A percentile compares a stretch with the other conserved stretches of the same genome.
These are phyloP conservation scores for Candida frijolesensis DNA, from an alignment of 1,139 yeast species.

Conservation along the genomic window DNA sequence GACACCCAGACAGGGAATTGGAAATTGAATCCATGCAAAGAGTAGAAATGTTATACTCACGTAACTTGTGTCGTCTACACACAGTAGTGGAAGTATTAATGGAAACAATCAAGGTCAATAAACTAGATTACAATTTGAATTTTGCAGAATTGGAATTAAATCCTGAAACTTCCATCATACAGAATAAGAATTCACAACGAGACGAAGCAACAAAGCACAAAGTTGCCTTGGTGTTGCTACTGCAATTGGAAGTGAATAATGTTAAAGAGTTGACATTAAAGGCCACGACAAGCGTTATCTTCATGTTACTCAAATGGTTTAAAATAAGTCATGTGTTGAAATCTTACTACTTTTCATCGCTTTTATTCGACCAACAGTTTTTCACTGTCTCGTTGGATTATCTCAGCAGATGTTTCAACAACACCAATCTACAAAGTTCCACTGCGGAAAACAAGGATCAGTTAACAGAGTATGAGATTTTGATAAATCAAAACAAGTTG, in stretches of 20 bases:
- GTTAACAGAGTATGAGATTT: slow-evolving; percentile 40
- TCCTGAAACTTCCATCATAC: slow-evolving; percentile 33
- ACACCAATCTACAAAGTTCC: slow-evolving; percentile 32
- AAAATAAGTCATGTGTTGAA: slow-evolving; percentile 76
- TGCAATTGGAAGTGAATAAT: slow-evolving; percentile 56
- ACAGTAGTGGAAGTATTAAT: slow-evolving; percentile 65
- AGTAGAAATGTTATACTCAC: slow-evolving; percentile 62
- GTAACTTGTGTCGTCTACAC: slow-evolving; percentile 55
- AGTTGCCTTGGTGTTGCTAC: slow-evolving; percentile 31
- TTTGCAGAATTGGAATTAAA: slow-evolving; percentile 43
- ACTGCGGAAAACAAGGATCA: slow-evolving; percentile 19
- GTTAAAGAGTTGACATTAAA: slow-evolving; percentile 68
- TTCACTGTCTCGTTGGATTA: slow-evolving; percentile 46
- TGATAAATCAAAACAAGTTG: slow-evolving; percentile 38
- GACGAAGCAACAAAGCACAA: slow-evolving; percentile 20
- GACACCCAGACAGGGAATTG: slow-evolving; percentile 33
- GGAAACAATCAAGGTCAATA: slow-evolving; percentile 59
- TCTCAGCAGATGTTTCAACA: slow-evolving; percentile 42
- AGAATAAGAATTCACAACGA: slow-evolving; percentile 12
- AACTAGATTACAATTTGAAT: slow-evolving; percentile 37
- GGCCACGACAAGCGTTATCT: slow-evolving; percentile 58
- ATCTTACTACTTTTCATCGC: slow-evolving; percentile 69
- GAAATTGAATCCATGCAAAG: slow-evolving; percentile 51
- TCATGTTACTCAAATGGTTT: slow-evolving; percentile 71
- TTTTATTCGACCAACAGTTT: slow-evolving; percentile 74